These are phyloP conservation scores for Aspergillus sp. DNA, from an alignment of 2,329 filamentous ascomycete genomes.

Conservation along the genomic window DNA sequence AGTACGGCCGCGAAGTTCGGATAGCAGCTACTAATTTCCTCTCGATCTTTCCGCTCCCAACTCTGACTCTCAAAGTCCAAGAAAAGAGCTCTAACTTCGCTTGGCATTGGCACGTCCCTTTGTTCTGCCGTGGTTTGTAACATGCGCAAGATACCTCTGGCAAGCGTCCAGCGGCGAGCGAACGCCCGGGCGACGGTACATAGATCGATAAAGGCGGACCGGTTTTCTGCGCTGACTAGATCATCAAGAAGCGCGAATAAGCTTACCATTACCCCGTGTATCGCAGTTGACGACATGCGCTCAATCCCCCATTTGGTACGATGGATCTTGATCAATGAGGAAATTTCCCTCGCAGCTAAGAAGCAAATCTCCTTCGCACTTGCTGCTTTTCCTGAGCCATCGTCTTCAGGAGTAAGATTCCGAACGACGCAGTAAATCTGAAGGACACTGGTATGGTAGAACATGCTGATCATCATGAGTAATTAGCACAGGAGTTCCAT, in stretches of 20 bases:
- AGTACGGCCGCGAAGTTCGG: conserved; percentile 9
- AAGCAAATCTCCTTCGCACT: conserved; percentile 4
- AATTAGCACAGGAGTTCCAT: no score
- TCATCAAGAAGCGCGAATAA: conserved; percentile 14
- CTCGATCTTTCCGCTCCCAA: conserved; percentile 9
- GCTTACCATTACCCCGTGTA: conserved; percentile 16
- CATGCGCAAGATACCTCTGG: conserved; percentile 14
- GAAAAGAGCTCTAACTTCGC: conserved; percentile 9
- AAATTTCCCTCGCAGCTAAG: no score
- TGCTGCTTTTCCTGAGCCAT: conserved; percentile 1
- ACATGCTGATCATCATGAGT: conserved; percentile 23
- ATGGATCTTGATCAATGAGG: conserved; percentile 10
- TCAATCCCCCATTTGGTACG: conserved; percentile 17
- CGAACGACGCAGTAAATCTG: conserved; percentile 9
- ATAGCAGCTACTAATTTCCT: conserved; percentile 12
- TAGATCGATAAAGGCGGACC: conserved; percentile 11
- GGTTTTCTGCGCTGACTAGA: conserved; percentile 6
- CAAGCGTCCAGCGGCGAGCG: conserved; percentile 11
- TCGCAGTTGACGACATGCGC: conserved; percentile 13
- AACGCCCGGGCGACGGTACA: conserved; percentile 7
- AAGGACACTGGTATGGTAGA: conserved; percentile 22
- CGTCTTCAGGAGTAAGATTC: conserved; percentile 3
- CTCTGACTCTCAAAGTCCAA: conserved; percentile 9
- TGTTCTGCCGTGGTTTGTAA: conserved; percentile 12
- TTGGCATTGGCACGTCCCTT: conserved; percentile 7